These are phyloP conservation scores for Tolypocladium cylindrosporum DNA, from an alignment of 2,329 filamentous ascomycete genomes.

Conservation along the genomic window DNA sequence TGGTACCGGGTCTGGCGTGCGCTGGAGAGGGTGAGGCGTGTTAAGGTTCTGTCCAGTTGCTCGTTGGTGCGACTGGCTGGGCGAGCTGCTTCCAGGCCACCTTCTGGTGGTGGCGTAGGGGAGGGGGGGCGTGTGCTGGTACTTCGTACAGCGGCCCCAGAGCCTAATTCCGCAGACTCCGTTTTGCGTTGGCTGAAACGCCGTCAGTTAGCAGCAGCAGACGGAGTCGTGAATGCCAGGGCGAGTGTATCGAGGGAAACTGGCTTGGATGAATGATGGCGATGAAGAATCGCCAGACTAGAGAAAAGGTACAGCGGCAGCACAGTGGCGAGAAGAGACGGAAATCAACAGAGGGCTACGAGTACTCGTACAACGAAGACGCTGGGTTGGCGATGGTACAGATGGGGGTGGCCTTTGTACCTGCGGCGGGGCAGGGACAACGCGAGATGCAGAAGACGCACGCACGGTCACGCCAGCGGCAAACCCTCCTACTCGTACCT, in stretches of 20 bases:
- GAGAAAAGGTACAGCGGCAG: background rate
- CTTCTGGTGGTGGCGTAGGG: background rate
- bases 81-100: background rate
- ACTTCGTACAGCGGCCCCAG: background rate
- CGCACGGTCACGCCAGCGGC: background rate
- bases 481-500: background rate
- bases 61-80: background rate
- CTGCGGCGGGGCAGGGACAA: background rate
- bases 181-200: slow-evolving; percentile 10
- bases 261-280: background rate
- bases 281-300: background rate
- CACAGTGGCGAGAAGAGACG: background rate
- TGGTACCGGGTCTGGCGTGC: background rate
- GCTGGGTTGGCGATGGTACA: background rate
- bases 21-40: background rate
- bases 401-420: background rate
- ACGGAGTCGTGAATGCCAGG: background rate
- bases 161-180: background rate
- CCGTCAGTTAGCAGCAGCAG: background rate
- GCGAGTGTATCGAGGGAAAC: background rate
- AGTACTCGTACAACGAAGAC: too few relatives aligned
- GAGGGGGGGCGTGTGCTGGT: background rate
- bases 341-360: background rate
- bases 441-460: background rate
- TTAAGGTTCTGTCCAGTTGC: background rate